Base-by-base conservation (phyloP, 257 asterid genomes). In the Solanum virginianum region DNA sequence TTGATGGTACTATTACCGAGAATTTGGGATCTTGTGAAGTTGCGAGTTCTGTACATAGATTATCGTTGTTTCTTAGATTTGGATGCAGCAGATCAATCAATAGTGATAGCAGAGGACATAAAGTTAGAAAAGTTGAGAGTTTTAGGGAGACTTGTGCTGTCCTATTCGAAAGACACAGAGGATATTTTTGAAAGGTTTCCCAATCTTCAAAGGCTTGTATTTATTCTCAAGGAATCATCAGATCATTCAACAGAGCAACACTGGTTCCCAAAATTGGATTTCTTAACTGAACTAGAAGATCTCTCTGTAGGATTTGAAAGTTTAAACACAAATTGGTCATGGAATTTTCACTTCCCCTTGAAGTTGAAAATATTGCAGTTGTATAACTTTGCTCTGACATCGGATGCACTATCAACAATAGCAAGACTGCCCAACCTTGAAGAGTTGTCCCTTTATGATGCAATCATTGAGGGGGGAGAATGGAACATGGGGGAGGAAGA, bases 361-460 rank as follows among this genome's bases (percentile, higher is more conserved):
- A 83, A 0, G 20, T 6, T 84, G 20, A 70, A 55, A 55, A 1
- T 0, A 0, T 7, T 84, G 45, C 3, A 8, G 0, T 9, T 74
- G 10, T 0, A 0, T 4, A 0, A 0, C 0, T 43, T 84, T 10
- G 39, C 77, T 18, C 12, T 84, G 77, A 10, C 83, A 26, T 75
- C 77, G 8, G 4, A 62, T 53, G 10, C 65, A 0, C 53, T 84
- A 5, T 84, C 86, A 22, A 74, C 39, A 36, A 71, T 84, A 15
- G 29, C 15, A 0, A 18, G 4, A 20, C 60, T 75, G 12, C 20
- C 43, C 86, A 57, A 84, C 15, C 66, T 84, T 57, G 79, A 84
- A 59, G 24, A 5, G 1, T 7, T 84, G 10, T 0, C 2, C 56
- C 57, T 85, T 43, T 0, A 0, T 0, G 0, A 2, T 0, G 0